Base-by-base conservation (phyloP, 2,329 filamentous ascomycete genomes). In the Pseudopithomyces maydicus region DNA sequence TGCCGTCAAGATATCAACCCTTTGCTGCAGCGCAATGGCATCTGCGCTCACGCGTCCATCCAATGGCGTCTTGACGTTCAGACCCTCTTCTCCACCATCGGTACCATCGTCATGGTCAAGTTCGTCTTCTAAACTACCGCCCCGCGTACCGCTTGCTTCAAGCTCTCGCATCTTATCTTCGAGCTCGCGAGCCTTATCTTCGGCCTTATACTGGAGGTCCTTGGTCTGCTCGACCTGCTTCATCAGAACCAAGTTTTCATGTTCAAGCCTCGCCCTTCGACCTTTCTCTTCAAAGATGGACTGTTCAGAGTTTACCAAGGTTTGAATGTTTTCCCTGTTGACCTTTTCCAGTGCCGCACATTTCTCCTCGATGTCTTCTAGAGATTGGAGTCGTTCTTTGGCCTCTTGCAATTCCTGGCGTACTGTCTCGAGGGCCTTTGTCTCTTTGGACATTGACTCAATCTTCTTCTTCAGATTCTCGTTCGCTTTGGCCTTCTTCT, bases 381-480 rank as follows among this genome's bases (percentile, higher is more conserved):
- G 65, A 50, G 81, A 77, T 51, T 78, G 71, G 6, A 82, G 59
- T 42, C 78, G 72, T 46, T 82, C 80, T 20, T 75, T 72, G 11
- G 78, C 74, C 41, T 70, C 65, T 56, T 80, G 78, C 29, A 82
- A 71, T 54, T 82, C 79, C 61, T 80, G 76, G 8, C 78, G 74
- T 1, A 82, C 65, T 3, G 72, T 67, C 19, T 77, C 75, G 23
- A 79, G 72, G 11, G 71, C 72, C 55, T 79, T 80, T 19, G 80
- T 78, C 56, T 81, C 77, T 49, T 82, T 80, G 41, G 80, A 78
- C 41, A 83, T 66, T 3, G 78, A 72, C 58, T 82, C 79, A 29
- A 83, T 82, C 71, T 83, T 83, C 74, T 82, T 82, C 65, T 79
- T 81, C 20, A 83, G 75, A 55, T 83, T 83, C 63, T 83, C 81